Evolutionary conservation across 2,329 filamentous ascomycete species (phyloP).

Genomic region (Fusarium hainanense): DNA sequence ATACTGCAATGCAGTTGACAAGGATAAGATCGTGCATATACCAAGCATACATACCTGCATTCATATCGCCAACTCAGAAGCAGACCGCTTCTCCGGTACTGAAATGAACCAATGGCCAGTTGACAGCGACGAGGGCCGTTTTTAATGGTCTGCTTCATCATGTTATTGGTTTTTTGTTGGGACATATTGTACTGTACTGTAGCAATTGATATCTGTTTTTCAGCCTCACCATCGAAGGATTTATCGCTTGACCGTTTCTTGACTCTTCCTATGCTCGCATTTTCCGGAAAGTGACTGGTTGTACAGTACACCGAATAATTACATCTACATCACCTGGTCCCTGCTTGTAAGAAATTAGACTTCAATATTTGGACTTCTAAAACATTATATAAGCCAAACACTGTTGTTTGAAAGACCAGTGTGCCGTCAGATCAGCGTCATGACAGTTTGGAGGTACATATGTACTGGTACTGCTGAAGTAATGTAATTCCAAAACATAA

Average conservation of each 20-base stretch:
- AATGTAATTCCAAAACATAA: constrained; percentile 2
- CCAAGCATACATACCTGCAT: constrained; percentile 25
- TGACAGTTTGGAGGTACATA: background rate
- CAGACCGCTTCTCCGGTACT: constrained; percentile 42
- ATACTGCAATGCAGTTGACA: constrained; percentile 9
- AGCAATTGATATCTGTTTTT: background rate
- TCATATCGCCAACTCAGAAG: constrained; percentile 44
- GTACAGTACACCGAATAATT: background rate
- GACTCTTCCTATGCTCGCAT: background rate
- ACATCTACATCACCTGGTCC: background rate
- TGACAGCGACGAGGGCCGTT: constrained; percentile 20
- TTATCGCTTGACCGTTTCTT: background rate
- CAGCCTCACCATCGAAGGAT: background rate
- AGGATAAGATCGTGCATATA: constrained; percentile 41
- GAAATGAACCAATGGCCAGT: constrained; percentile 30
- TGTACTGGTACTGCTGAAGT: background rate
- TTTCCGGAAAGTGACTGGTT: background rate
- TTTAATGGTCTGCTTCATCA: constrained; percentile 20
- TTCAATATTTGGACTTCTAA: background rate
- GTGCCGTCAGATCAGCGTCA: background rate
- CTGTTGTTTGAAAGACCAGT: background rate
- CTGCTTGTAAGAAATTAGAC: background rate
- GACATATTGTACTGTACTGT: background rate
- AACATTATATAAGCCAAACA: background rate
- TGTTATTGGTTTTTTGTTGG: constrained; percentile 23